Evolutionary conservation across 1,284 basidiomycete species (phyloP).

Genomic region (Butyriboletus appendiculatus): DNA sequence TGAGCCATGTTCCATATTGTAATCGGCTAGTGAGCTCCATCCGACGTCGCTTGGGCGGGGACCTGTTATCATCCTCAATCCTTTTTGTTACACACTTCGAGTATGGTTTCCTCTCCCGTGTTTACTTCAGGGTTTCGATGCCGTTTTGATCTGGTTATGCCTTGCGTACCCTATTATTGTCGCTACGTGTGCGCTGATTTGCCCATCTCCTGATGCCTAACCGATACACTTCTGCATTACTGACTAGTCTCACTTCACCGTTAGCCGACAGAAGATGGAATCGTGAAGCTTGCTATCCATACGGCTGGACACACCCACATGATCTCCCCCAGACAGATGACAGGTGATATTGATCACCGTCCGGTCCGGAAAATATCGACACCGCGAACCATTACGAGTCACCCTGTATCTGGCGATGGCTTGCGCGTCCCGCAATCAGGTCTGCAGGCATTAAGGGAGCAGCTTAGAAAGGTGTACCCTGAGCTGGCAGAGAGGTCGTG

Average conservation of each 20-base stretch:
- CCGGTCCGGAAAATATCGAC: slow-evolving; percentile 50
- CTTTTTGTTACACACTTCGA: not conserved
- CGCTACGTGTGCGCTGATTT: not conserved
- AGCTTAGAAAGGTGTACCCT: slow-evolving; percentile 67
- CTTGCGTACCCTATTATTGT: not conserved
- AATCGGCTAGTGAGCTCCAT: not conserved
- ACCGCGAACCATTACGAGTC: slow-evolving; percentile 60
- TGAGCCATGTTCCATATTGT: not conserved
- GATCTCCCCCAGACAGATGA: slow-evolving; percentile 13
- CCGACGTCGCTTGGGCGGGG: not conserved
- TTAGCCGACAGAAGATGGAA: slow-evolving; percentile 68
- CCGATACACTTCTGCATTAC: not conserved
- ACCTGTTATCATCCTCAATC: not conserved
- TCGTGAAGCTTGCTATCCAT: slow-evolving; percentile 79
- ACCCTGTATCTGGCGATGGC: slow-evolving; percentile 50
- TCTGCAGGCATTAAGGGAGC: slow-evolving; percentile 49
- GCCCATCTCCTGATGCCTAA: not conserved
- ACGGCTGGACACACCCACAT: slow-evolving; percentile 61
- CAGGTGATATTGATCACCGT: not conserved
- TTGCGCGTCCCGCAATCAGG: slow-evolving; percentile 62
- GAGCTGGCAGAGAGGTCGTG: slow-evolving; percentile 70
- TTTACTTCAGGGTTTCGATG: not conserved
- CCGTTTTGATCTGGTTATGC: not conserved
- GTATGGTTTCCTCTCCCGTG: too few relatives aligned
- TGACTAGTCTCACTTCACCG: not conserved